Base-by-base conservation (phyloP, 345 rosid species). In the Aegle marmelos region DNA sequence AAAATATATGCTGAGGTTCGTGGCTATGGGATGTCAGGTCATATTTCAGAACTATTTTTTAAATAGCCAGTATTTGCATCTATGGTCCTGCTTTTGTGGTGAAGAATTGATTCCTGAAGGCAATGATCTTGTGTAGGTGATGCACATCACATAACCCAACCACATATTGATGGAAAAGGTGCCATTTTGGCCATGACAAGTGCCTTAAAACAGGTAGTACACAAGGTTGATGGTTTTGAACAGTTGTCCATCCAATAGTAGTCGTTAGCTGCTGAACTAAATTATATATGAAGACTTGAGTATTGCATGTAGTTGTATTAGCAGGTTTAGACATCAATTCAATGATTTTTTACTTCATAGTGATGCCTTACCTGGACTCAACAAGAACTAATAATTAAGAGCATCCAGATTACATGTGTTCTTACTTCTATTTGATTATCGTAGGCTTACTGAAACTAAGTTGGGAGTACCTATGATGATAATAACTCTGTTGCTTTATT, bases 21-120 rank as follows among this genome's bases (percentile, higher is more conserved):
- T 45, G 98, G 99, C 83, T 96, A 92, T 87, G 99, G 99, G 85
- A 94, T 93, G 98, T 94, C 99, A 86, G 99, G 99, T 95, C 81
- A 75, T 36, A 58, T 75, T 66, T 77, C 39, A 31, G 59, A 59
- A 75, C 33, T 17, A 7, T 6, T n/a, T 17, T 28, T 58, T 45
- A 45, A 27, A 62, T 68, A 19, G 16, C 41, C 37, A 14, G 53
- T 66, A 37, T 79, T 70, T 68, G 53, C 45, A 27, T 72, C 61
- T 41, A 24, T 68, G 56, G 19, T 31, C 45, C 59, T 34, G 64
- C 36, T 66, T 50, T 69, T 34, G 19, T 36, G 27, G 19, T 36
- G 27, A 64, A 61, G 50, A 7, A 31, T 64, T 80, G 50, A 45
- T 83, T 77, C 75, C 68, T 61, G 36, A 78, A 56, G 65, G 60